phyloP scores from a whole-genome alignment of 257 asterid genomes.

The Cynanchum wilfordii region DNA sequence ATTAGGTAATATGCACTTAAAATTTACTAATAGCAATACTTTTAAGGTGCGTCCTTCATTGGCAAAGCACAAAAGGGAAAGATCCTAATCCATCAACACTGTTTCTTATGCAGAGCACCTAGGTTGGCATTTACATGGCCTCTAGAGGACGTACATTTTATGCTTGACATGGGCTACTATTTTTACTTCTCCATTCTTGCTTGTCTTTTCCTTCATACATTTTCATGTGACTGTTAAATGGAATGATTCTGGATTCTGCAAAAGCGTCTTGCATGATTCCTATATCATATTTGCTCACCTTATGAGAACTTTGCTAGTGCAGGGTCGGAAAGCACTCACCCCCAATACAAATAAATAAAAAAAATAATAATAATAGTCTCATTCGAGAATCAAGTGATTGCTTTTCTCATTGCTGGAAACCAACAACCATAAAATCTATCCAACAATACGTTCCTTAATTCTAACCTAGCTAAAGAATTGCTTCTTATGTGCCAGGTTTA shows the following conservation, averaged over 20 bases:
- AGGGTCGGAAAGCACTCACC: conserved; percentile 10
- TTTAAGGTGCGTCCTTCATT: conserved; percentile 50
- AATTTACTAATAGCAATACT: neutral
- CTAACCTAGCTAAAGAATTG: neutral
- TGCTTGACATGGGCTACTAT: conserved; percentile 7
- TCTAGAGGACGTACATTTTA: neutral
- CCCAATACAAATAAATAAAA: neutral
- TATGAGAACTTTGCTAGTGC: conserved; percentile 1
- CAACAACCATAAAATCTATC: neutral
- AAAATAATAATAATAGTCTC: neutral
- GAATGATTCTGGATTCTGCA: neutral
- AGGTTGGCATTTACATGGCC: neutral
- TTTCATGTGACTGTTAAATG: neutral
- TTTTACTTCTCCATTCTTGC: conserved; percentile 9
- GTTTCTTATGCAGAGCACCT: neutral
- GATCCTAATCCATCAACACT: conserved; percentile 4
- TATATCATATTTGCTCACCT: neutral
- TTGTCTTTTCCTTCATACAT: neutral
- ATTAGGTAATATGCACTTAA: neutral
- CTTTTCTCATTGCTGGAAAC: neutral
- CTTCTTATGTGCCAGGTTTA: neutral
- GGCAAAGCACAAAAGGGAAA: conserved; percentile 49
- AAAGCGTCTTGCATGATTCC: neutral
- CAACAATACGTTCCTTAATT: neutral
- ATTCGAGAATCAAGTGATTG: conserved; percentile 1